These are phyloP conservation scores for Paramecium octaurelia DNA, from an alignment of 73 alveolate species.

Conservation along the genomic window DNA sequence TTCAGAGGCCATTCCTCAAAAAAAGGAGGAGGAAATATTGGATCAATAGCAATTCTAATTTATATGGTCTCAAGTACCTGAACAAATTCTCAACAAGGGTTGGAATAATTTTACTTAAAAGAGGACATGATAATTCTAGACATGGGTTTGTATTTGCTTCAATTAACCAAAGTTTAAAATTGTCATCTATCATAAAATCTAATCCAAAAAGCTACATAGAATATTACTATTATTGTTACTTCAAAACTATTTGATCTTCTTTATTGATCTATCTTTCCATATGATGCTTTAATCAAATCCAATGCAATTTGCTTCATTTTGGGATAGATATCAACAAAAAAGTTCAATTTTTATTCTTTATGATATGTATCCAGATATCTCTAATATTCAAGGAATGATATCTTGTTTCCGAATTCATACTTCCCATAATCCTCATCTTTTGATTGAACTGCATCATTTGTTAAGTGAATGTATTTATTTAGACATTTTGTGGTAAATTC, in stretches of 20 bases:
- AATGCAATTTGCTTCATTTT: constrained; percentile 63
- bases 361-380: constrained; percentile 57
- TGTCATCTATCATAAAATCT: constrained; percentile 63
- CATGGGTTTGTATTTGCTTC: constrained; percentile 59
- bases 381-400: constrained; percentile 66
- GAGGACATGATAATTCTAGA: constrained; percentile 54
- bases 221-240: not conserved
- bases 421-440: constrained; percentile 72
- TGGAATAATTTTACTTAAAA: constrained; percentile 45
- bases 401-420: constrained; percentile 69
- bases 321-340: constrained; percentile 61
- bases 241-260: constrained; percentile 55
- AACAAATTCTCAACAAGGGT: constrained; percentile 52
- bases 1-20: constrained; percentile 49
- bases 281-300: constrained; percentile 67
- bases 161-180: constrained; percentile 37
- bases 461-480: constrained; percentile 67
- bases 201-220: constrained; percentile 42
- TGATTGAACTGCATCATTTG: constrained; percentile 76
- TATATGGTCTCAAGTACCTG: not conserved
- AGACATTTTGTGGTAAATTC: constrained; percentile 66
- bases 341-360: constrained; percentile 48
- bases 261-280: constrained; percentile 53
- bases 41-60: constrained; percentile 52
- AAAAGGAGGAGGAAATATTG: constrained; percentile 61